These are phyloP conservation scores for Trichoderma atroviride DNA, from an alignment of 2,329 filamentous ascomycete genomes.

Conservation along the genomic window DNA sequence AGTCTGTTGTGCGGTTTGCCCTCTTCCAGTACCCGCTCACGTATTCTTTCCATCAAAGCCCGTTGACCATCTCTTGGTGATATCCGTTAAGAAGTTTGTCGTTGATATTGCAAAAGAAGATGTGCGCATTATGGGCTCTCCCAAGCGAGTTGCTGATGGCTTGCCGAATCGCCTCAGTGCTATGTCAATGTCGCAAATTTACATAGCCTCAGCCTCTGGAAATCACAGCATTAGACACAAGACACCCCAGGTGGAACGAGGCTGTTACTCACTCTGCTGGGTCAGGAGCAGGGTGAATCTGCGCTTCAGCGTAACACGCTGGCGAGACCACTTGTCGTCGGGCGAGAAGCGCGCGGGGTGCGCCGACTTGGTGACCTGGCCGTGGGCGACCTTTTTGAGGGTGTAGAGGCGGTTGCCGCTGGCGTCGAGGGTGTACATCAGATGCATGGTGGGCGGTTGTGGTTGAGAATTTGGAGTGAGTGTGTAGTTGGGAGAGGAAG, in stretches of 20 bases:
- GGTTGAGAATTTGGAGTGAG: not conserved
- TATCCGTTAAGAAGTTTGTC: not conserved
- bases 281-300: constrained; percentile 86
- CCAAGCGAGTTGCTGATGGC: not conserved
- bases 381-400: constrained; percentile 82
- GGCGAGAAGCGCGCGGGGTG: constrained; percentile 96
- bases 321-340: constrained; percentile 97
- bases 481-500: not conserved
- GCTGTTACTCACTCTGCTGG: constrained; percentile 62
- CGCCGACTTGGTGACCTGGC: constrained; percentile 90
- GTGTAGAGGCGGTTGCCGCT: constrained; percentile 91
- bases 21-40: not conserved
- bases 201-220: constrained; percentile 25
- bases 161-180: not conserved
- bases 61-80: not conserved
- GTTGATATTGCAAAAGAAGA: no score
- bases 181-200: not conserved
- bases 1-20: not conserved
- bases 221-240: not conserved
- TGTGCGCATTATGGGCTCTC: not conserved
- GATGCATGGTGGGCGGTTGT: constrained; percentile 52
- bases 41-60: no score
- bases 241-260: not conserved
- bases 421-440: constrained; percentile 81
- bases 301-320: constrained; percentile 93